Base-by-base conservation (phyloP, 1,284 basidiomycete genomes). In the Melampsora abietis-canadensis region DNA sequence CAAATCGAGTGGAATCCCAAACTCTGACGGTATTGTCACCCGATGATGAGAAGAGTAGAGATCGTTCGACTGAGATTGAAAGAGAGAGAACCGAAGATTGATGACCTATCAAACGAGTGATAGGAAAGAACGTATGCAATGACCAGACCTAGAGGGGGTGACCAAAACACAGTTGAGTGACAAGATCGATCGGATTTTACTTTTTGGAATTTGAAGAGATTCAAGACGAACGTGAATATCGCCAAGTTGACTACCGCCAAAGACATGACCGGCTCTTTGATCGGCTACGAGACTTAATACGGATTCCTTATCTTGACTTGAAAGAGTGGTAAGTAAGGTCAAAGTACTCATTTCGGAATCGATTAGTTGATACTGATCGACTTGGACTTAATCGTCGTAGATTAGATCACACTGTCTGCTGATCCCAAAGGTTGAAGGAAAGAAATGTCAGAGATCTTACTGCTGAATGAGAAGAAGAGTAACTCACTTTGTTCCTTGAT, bases 231-330 rank as follows among this genome's bases (percentile, higher is more conserved):
- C 73, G 63, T 75, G 73, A 27, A 75, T 75, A 63, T 68, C 64
- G 48, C 73, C 73, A 24, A 64, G 67, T 75, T 75, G 73, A 61
- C 65, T 67, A 21, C 65, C 73, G 34, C 73, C 73, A 51, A 75
- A 75, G 37, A 75, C 66, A 30, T 68, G 40, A 30, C 66, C 66
- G 40, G 60, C 59, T 31, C 34, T 37, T 30, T 62, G 27, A 57
- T 75, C 73, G 12, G 66, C 60, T 37, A 60, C 73, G 7, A 75
- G 48, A 57, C 73, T 67, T 15, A 75, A 19, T n/a, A 75, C 66
- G 10, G 73, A 75, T 61, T 75, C 65, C 47, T 67, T 75, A 57
- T 75, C 73, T 44, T 75, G 65, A 66, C 73, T 75, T n/a, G 73
- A 75, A 5, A 75, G 47, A n/a, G 73, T 75, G 19, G 73, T 75